phyloP scores from a whole-genome alignment of 2,329 filamentous ascomycete genomes.

The Tympanopsis confertula region DNA sequence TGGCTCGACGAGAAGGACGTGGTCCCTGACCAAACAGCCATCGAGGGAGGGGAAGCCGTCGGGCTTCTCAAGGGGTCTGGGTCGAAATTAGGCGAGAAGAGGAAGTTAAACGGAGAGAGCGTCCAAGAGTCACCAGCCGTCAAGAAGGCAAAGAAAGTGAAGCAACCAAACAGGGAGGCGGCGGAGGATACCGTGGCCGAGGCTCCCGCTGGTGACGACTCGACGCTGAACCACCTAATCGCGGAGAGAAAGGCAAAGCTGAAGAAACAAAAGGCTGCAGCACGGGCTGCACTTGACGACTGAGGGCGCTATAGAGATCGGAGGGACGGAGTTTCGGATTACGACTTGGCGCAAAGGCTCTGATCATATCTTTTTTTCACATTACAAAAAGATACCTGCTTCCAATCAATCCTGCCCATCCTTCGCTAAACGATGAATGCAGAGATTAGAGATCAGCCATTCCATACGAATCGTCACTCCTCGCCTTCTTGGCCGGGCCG shows the following conservation, averaged over 20 bases:
- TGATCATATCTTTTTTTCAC: too few species aligned
- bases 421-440: too few species aligned
- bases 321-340: too few species aligned
- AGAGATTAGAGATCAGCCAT: too few species aligned
- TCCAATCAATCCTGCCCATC: too few species aligned
- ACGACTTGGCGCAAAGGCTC: too few species aligned
- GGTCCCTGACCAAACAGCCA: constrained; percentile 39
- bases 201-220: constrained; percentile 33
- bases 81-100: constrained; percentile 11
- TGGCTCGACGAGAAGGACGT: constrained; percentile 71
- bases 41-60: constrained; percentile 28
- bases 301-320: too few species aligned
- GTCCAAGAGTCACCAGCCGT: constrained; percentile 11
- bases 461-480: too few species aligned
- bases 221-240: constrained; percentile 44
- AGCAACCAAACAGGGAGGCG: constrained; percentile 18
- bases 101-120: constrained; percentile 34
- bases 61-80: constrained; percentile 7
- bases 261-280: constrained; percentile 46
- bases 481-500: constrained; percentile 17
- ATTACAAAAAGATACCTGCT: too few species aligned
- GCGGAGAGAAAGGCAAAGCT: constrained; percentile 44
- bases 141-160: constrained; percentile 15
- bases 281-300: constrained; percentile 36
- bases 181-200: constrained; percentile 27